Evolutionary conservation across 202 grass and related monocot species (phyloP), one percentile per base, ranked within the genome.

Genomic region (Digitaria exilis): DNA sequence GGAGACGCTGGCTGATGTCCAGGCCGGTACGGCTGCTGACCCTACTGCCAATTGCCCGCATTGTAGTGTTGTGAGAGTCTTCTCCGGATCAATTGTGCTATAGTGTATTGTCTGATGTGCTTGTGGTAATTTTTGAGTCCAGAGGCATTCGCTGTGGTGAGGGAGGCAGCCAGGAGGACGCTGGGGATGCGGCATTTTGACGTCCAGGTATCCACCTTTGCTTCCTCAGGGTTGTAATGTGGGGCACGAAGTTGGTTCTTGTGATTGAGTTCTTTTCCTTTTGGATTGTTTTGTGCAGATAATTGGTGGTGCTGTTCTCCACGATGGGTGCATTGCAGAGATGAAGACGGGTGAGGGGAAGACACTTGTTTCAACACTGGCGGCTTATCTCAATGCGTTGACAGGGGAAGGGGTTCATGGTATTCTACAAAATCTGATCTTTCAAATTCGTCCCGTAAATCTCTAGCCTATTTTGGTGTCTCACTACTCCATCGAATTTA

Each of bases 271-370:
- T 78, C 28, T 29, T 17, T 82, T 73, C 42, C 7, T 5, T 5
- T 44, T 54, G 34, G 60, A 77, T 11, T 71, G 30, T 55, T 73
- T 10, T 18, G 44, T 29, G 60, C 60, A 98, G 96, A 95, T 98
- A 75, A 92, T 98, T 90, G 96, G 96, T 17, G 96, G 96, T 42
- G 92, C 93, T 26, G 96, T 98, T 51, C 90, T 98, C 22, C 87
- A 98, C 9, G 96, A 98, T 46, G 93, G 96, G 35, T 98, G 96
- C 83, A 98, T 98, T 80, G 96, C 96, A 1, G 96, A 95, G 89
- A 95, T 98, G 96, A 98, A 98, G 88, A 98, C 93, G 11, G 96
- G 96, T 0, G 91, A 98, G 81, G 93, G 96, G 43, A 98, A 98
- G 76, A 98, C 96, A 0, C 92, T 98, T 14, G 93, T 98, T 52